Evolutionary conservation across 2,329 filamentous ascomycete genomes (phyloP).

Genomic region (Sclerotinia trifoliorum): DNA sequence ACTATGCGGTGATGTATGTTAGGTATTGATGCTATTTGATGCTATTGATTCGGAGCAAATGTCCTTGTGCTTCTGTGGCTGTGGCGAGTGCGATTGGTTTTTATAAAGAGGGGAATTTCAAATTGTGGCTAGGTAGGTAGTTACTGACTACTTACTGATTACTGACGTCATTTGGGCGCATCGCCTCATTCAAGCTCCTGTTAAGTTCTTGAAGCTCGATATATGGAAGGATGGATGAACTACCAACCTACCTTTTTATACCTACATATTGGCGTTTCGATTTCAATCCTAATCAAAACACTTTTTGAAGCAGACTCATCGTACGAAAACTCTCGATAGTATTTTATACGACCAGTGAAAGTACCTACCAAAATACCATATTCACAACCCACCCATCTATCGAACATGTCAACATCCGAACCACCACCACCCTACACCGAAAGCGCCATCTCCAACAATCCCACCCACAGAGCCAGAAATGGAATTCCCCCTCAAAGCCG

Average conservation of each 20-base stretch:
- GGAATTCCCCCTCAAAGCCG: slow-evolving; percentile 53
- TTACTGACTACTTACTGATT: too few species aligned
- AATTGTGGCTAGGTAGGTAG: background rate
- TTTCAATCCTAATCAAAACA: background rate
- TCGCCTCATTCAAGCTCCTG: background rate
- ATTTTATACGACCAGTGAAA: background rate
- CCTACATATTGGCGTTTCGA: background rate
- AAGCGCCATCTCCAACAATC: slow-evolving; percentile 34
- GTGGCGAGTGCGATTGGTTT: background rate
- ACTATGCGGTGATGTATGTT: too few species aligned
- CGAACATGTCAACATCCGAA: slow-evolving; percentile 23
- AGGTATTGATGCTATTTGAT: too few species aligned
- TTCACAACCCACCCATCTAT: background rate
- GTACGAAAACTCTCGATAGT: background rate
- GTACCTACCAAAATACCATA: background rate
- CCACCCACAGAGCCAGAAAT: slow-evolving; percentile 43
- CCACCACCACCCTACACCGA: slow-evolving; percentile 43
- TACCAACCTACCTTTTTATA: background rate
- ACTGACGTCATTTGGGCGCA: slow-evolving; percentile 2
- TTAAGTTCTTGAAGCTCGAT: background rate
- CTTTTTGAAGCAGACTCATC: background rate
- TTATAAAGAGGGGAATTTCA: background rate
- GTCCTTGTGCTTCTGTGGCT: background rate
- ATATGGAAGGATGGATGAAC: background rate
- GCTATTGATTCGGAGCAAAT: too few species aligned